Percentiles rank a stretch among this genome's conserved stretches.
Evolutionary conservation across 169 alveolate genomes (phyloP).

Genomic region (Amoebophrya sp.): DNA sequence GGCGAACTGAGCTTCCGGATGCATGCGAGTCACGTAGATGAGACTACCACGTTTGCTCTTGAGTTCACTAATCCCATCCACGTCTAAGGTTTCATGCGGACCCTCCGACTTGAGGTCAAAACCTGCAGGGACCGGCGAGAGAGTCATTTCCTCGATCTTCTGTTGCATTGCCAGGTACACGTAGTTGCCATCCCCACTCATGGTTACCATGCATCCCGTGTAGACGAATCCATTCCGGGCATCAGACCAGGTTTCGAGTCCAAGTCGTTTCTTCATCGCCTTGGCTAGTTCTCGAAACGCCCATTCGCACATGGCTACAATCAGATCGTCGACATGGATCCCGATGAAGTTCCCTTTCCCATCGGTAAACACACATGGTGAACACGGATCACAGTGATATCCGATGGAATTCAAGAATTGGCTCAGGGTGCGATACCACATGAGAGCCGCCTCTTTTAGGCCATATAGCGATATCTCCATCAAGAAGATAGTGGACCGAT

Average conservation of each 20-base stretch:
- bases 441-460: not conserved
- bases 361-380: not conserved
- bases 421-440: not conserved
- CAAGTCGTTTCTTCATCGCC: not conserved
- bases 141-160: not conserved
- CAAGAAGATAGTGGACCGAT: not conserved
- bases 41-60: not conserved
- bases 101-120: not conserved
- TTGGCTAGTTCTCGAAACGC: not conserved
- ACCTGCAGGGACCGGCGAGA: not conserved
- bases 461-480: not conserved
- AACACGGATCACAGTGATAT: not conserved
- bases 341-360: not conserved
- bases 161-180: not conserved
- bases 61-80: not conserved
- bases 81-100: no score
- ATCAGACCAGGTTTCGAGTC: not conserved
- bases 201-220: not conserved
- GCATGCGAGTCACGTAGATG: not conserved
- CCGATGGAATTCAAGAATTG: not conserved
- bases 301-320: not conserved
- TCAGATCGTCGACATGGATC: not conserved
- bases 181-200: not conserved
- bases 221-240: not conserved
- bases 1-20: not conserved